A percentile compares a stretch with the other conserved stretches of the same genome.
phyloP scores from a whole-genome alignment of 768 basidiomycete genomes.

The Suillus brevipes region DNA sequence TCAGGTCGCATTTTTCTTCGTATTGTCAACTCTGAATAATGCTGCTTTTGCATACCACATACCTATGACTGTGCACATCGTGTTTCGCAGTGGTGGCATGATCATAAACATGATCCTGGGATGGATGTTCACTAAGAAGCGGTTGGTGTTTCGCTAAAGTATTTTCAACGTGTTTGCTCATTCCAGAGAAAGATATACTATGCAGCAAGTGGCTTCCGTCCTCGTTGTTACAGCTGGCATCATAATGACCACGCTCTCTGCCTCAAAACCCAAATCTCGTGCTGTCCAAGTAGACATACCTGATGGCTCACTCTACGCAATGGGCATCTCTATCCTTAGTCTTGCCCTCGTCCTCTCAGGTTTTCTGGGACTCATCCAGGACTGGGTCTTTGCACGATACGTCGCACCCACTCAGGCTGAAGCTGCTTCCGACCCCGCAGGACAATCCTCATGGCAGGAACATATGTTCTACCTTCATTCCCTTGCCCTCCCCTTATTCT shows the following conservation, averaged over 20 bases:
- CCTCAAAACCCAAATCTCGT: constrained; percentile 41
- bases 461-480: constrained; percentile 91
- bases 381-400: constrained; percentile 66
- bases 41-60: constrained; percentile 85
- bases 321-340: constrained; percentile 72
- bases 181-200: constrained; percentile 51
- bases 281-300: constrained; percentile 6
- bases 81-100: constrained; percentile 88
- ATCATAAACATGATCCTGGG: constrained; percentile 83
- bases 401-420: constrained; percentile 30
- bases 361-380: constrained; percentile 82
- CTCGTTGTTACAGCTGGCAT: constrained; percentile 82
- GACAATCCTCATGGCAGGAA: constrained; percentile 72
- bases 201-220: constrained; percentile 69
- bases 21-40: constrained; percentile 83
- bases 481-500: constrained; percentile 77
- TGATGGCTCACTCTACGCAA: constrained; percentile 46
- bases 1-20: constrained; percentile 82
- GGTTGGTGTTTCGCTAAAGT: constrained; percentile 38
- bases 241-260: constrained; percentile 77
- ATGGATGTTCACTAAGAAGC: constrained; percentile 62
- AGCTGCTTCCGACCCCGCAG: constrained; percentile 17
- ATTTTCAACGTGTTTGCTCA: constrained; percentile 10
- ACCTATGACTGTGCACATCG: constrained; percentile 92
- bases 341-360: constrained; percentile 80